Base-by-base conservation (phyloP, 176 grass and related monocot species). In the Tillandsia fasciculata region DNA sequence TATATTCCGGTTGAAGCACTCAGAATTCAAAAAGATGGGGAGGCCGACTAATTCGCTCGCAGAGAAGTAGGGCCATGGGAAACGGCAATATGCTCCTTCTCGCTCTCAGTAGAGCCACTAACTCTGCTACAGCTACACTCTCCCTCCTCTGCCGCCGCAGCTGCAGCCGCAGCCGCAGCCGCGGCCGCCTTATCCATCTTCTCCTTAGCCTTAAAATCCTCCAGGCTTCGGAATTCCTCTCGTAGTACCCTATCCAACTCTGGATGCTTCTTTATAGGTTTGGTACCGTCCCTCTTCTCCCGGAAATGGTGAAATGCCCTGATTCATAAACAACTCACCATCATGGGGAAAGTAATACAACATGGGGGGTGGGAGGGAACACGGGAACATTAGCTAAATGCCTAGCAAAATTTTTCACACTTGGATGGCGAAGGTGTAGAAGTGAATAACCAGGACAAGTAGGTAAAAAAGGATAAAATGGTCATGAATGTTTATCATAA, bases 251-350 rank as follows among this genome's bases (percentile, higher is more conserved):
- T 77, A 2, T 69, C 75, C 75, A 77, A 59, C 66, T 77, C 75
- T 63, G 66, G 65, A 23, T 69, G 65, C 53, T 77, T 94, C 52
- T 29, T 66, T 67, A 99, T 18, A 76, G 82, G 76, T 18, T 69
- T 53, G 56, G 29, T 70, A 26, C 75, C 77, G 47, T 63, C 80
- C 20, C 69, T 71, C 18, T 68, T 84, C 63, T 77, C 77, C 23
- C 90, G 87, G 70, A 74, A 99, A 79, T 99, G 85, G 61, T 99
- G 95, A 80, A 99, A 90, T 73, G 95, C 95, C 95, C 95, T 99
- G 77, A 53, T 53, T 56, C 71, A 87, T 1, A 15, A 68, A 79
- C 29, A 24, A 59, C 12, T 17, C 20, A 10, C 79, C 26, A 11
- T 82, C 56, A 82, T 42, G 8, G 2, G 54, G 54, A 2, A 10